A percentile compares a stretch with the other conserved stretches of the same genome.
Evolutionary conservation across 139 green algal species (phyloP).

Genomic region (Chlamydomonas sp.): DNA sequence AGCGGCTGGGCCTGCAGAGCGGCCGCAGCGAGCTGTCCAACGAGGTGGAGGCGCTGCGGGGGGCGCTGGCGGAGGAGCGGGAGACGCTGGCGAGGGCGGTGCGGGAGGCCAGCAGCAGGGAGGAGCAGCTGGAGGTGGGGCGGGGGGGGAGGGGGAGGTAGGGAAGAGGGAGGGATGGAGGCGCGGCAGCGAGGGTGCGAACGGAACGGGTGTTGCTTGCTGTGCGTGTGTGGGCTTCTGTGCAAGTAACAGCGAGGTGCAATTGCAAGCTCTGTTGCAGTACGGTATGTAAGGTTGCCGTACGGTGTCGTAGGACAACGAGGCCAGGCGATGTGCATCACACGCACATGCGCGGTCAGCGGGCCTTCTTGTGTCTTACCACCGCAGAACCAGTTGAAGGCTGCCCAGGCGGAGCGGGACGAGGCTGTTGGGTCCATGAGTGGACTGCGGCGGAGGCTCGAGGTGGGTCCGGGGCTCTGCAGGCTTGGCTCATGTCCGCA

Average conservation of each 20-base stretch:
- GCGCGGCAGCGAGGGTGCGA: too few relatives aligned
- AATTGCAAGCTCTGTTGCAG: too few relatives aligned
- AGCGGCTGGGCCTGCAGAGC: slow-evolving; percentile 36
- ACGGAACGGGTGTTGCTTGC: too few relatives aligned
- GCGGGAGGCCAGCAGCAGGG: slow-evolving; percentile 11
- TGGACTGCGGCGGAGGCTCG: slow-evolving; percentile 32
- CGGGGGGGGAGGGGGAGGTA: background rate
- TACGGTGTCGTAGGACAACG: too few relatives aligned
- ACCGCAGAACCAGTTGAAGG: slow-evolving; percentile 1
- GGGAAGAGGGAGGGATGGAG: too few relatives aligned
- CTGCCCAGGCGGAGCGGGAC: slow-evolving; percentile 37
- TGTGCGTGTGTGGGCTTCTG: too few relatives aligned
- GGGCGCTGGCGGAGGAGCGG: slow-evolving; percentile 18
- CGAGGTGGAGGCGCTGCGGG: slow-evolving; percentile 26
- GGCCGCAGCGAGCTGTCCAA: slow-evolving; percentile 7
- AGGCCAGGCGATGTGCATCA: too few relatives aligned
- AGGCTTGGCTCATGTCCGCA: too few relatives aligned
- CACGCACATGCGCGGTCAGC: too few relatives aligned
- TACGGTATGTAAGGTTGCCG: too few relatives aligned
- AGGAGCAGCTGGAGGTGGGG: slow-evolving; percentile 31
- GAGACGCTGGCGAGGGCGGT: slow-evolving; percentile 45
- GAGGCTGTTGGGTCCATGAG: slow-evolving; percentile 37
- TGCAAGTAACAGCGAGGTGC: too few relatives aligned
- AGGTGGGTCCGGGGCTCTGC: slow-evolving; percentile 1
- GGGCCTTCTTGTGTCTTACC: too few relatives aligned